Evolutionary conservation across 1,284 basidiomycete genomes (phyloP), one percentile per base, ranked within the genome.

Genomic region (Caloboletus firmus): DNA sequence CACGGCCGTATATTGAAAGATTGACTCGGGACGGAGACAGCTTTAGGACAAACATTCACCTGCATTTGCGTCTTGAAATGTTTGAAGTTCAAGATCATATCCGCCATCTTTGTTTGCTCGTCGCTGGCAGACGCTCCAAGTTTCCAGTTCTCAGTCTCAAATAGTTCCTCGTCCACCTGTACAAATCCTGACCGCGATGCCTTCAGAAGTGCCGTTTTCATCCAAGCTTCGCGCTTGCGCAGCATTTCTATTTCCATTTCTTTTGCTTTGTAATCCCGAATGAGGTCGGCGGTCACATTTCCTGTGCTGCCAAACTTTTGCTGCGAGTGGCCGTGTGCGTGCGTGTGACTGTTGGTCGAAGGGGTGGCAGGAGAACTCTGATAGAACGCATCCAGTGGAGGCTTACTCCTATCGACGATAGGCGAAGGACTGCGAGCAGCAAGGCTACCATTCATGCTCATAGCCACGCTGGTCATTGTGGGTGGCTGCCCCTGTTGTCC

Each of bases 31-130:
- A 48, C 3, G 15, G 10, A 34, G 30, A 34, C 34, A 12, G 46
- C 49, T 28, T 60, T 59, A 4, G 57, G 45, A 17, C 0, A 37
- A 17, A 50, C 15, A 75, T 82, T 66, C 58, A 94, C 94, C 84
- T 96, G 93, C 52, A 97, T 82, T 58, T 84, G 82, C 5, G 93
- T 89, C 68, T 90, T 88, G 70, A 96, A 89, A 65, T 94, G 88
- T 76, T 97, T 98, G 66, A 98, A 83, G 64, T 83, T 84, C 57
- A 97, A 75, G 7, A 93, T 78, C 66, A 91, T 81, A 62, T 93
- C 89, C 7, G 84, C 77, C 52, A 90, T 75, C 60, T 82, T 82
- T 53, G 74, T 68, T 56, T 77, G 71, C 17, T 72, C 64, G 66
- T 66, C 71, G 47, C 72, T 56, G 36, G 56, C 47, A 24, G 57